These are phyloP conservation scores for Albifimbria verrucaria DNA, from an alignment of 2,329 filamentous ascomycete genomes.

Conservation along the genomic window DNA sequence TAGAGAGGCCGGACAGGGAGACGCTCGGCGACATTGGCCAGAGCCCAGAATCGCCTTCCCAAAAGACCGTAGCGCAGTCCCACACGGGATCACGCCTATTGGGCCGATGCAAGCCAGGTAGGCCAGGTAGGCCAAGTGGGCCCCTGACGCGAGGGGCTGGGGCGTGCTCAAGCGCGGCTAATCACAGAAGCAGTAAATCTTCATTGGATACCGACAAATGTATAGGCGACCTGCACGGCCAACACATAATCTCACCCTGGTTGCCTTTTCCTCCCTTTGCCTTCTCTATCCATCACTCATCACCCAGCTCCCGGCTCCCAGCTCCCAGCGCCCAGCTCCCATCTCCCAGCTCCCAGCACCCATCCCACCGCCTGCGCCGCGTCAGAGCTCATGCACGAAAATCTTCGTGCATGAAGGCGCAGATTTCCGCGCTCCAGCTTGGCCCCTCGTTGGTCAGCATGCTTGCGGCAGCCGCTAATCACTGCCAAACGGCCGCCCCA, in stretches of 20 bases:
- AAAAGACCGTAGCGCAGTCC: no score
- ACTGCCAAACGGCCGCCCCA: no score
- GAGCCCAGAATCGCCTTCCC: background rate
- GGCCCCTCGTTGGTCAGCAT: no score
- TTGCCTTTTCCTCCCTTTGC: no score
- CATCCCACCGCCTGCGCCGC: background rate
- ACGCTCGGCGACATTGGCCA: conserved; percentile 1
- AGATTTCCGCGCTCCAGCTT: no score
- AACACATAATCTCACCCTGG: background rate
- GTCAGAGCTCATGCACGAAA: background rate
- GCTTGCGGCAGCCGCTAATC: no score
- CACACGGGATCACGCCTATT: no score
- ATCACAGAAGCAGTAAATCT: background rate
- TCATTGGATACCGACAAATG: background rate
- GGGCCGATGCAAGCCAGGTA: no score
- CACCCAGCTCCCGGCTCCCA: no score
- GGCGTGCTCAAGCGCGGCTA: background rate
- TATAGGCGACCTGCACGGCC: background rate
- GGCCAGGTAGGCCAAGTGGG: no score
- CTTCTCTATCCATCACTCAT: no score
- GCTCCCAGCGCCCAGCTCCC: background rate
- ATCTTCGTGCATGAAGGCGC: background rate
- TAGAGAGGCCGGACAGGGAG: conserved; percentile 29
- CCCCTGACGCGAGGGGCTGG: no score
- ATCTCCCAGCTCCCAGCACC: background rate